Evolutionary conservation across 768 basidiomycete genomes (phyloP).

Genomic region (Amanita subjunquillea): DNA sequence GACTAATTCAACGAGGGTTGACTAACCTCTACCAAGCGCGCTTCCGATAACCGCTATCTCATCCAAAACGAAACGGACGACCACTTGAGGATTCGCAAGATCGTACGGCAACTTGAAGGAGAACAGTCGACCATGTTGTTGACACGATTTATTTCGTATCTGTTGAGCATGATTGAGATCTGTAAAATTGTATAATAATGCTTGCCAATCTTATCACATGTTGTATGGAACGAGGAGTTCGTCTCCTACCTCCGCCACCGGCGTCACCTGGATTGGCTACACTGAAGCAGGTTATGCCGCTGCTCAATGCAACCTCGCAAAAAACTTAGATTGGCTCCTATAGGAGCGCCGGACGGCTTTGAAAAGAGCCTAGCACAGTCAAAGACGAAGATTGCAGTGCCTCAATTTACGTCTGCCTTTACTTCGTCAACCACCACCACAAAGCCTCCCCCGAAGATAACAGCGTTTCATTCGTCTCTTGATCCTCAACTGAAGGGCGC

Average conservation of each 20-base stretch:
- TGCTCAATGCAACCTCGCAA: constrained; percentile 5
- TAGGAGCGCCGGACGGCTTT: constrained; percentile 1
- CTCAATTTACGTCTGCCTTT: constrained; percentile 3
- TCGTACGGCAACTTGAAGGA: too few species aligned
- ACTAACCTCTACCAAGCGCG: too few species aligned
- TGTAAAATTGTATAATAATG: background rate
- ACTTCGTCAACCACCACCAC: background rate
- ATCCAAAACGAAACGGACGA: too few species aligned
- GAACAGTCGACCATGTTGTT: too few species aligned
- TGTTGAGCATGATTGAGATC: too few species aligned
- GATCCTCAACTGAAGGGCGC: background rate
- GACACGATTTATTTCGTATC: too few species aligned
- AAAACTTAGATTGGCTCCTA: background rate
- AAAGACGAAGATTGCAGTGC: background rate
- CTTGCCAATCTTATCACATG: background rate
- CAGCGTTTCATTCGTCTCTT: background rate
- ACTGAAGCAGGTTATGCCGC: background rate
- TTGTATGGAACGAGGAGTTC: too few species aligned
- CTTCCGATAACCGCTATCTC: too few species aligned
- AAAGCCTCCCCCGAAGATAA: background rate
- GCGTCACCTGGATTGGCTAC: too few species aligned
- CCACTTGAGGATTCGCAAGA: too few species aligned
- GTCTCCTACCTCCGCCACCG: too few species aligned
- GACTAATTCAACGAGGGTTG: too few species aligned
- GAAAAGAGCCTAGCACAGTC: background rate